Evolutionary conservation across 225 moss, liverwort and hornwort species (phyloP).

Genomic region (Ulota crispa): DNA sequence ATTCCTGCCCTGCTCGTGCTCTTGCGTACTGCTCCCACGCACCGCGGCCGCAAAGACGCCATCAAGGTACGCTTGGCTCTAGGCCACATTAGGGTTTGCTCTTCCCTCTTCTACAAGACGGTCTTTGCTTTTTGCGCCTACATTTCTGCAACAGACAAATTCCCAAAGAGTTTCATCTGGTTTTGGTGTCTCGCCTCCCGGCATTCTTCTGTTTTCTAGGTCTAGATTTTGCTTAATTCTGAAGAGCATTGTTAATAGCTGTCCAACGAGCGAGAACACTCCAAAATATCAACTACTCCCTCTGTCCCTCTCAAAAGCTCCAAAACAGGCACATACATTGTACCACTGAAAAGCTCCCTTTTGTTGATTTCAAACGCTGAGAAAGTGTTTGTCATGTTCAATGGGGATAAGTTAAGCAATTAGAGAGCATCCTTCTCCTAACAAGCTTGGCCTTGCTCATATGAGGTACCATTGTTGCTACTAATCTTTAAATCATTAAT

Average conservation of each 20-base stretch:
- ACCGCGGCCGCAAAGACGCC: conserved; percentile 69
- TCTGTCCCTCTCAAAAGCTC: no score
- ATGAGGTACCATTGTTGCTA: no score
- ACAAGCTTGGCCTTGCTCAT: no score
- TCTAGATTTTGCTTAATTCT: neutral
- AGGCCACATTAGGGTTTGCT: neutral
- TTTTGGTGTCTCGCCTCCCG: neutral
- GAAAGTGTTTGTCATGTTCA: no score
- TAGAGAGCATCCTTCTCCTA: no score
- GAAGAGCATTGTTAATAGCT: neutral
- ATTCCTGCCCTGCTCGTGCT: conserved; percentile 65
- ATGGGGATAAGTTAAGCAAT: no score
- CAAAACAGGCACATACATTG: no score
- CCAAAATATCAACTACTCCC: neutral
- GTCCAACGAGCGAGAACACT: neutral
- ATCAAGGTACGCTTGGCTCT: conserved; percentile 24
- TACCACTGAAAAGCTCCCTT: no score
- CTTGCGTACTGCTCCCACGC: conserved; percentile 43
- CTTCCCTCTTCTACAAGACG: neutral
- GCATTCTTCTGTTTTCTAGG: conserved; percentile 19
- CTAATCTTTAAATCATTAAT: no score
- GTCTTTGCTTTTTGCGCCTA: neutral
- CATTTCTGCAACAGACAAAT: neutral
- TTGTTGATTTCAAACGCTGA: no score
- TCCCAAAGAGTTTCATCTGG: neutral